Conservation (phyloP, 306 rosid genomes). For the Morella rubra region DNA sequence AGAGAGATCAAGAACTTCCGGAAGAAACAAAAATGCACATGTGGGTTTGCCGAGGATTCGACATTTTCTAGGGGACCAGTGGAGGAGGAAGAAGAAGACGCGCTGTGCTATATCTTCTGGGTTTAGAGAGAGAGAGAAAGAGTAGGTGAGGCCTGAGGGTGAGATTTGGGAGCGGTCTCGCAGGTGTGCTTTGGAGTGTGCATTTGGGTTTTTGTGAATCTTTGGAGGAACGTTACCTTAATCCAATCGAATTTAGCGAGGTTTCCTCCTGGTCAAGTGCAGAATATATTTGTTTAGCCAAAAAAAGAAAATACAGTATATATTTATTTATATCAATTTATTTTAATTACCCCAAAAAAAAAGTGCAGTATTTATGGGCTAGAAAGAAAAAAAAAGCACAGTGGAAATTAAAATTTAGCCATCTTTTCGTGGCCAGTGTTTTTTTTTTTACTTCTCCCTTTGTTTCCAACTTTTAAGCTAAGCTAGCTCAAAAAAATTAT, state of each 20-base stretch:
- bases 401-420: too few species aligned
- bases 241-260: slow-evolving; percentile 27
- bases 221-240: slow-evolving; percentile 51
- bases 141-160: slow-evolving; percentile 21
- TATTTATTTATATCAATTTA: too few species aligned
- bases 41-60: slow-evolving; percentile 42
- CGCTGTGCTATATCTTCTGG: slow-evolving; percentile 2
- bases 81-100: slow-evolving; percentile 33
- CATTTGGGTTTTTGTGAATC: slow-evolving; percentile 46
- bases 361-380: too few species aligned
- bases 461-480: too few species aligned
- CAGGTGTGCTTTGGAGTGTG: slow-evolving; percentile 27
- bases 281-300: not conserved
- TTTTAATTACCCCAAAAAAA: too few species aligned
- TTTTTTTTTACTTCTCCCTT: too few species aligned
- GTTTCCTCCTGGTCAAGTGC: not conserved
- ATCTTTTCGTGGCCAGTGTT: too few species aligned
- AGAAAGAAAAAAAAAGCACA: too few species aligned
- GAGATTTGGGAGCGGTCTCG: slow-evolving; percentile 26
- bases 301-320: too few species aligned
- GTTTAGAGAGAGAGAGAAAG: slow-evolving; percentile 15
- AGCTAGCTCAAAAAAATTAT: too few species aligned
- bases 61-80: slow-evolving; percentile 24
- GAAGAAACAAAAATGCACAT: slow-evolving; percentile 23
- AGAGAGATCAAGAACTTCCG: slow-evolving; percentile 36